Base-by-base conservation (phyloP, 129 eudicot species). In the Daucus carota region DNA sequence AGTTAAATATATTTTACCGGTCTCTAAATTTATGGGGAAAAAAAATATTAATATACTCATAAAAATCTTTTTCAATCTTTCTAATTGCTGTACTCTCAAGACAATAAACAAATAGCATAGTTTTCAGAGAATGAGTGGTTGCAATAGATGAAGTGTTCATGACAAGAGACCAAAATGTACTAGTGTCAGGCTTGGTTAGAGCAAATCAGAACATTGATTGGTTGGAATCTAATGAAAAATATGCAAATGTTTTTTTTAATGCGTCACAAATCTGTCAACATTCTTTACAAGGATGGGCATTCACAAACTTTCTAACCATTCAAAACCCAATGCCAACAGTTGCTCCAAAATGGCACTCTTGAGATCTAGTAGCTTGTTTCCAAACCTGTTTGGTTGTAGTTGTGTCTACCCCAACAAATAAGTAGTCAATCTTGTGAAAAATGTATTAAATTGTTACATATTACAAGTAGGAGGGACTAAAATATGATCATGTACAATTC, bases 321-420 rank as follows among this genome's bases (percentile, higher is more conserved):
- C 63, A 54, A 54, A 54, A 54, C 31, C 63, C 63, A 54, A 54
- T 13, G 63, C 46, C 15, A 14, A 0, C 72, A 18, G 72, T 33
- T 17, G 15, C 26, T 67, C 72, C 20, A 67, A 33, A 67, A 34
- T 67, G 16, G 72, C 24, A 68, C 18, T 68, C 73, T 68, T 68
- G 73, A 68, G 73, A 68, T 68, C 44, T 68, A 68, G 73, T 62
- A 54, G 34, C 69, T 38, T 17, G 26, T 18, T 68, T 17, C 29
- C 73, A 18, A 7, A 10, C 44, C 73, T 20, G 44, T 36, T 68
- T 36, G 31, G 4, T 34, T 17, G 72, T 22, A 0, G 41, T 68
- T n/a, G 36, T 10, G 14, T 13, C 69, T 26, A 62, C 36, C 38
- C 22, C 12, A 62, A 28, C 69, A 38, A 68, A 36, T 68, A 34